Evolutionary conservation across 768 basidiomycete species (phyloP), one percentile per base, ranked within the genome.

Genomic region (Suillus discolor): DNA sequence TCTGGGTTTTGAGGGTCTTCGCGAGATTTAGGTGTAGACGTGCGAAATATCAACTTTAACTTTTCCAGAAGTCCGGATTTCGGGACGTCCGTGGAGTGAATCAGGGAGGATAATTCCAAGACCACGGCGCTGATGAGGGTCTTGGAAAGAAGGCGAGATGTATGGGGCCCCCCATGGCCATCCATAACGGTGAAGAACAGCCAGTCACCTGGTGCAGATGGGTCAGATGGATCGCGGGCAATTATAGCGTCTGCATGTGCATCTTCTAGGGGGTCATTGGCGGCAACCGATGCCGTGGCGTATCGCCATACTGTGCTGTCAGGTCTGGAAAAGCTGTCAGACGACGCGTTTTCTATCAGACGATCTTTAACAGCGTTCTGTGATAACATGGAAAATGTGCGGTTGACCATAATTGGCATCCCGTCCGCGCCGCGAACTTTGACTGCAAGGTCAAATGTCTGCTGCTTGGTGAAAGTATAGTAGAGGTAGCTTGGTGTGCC

Each of bases 231-330:
- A 71, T 92, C 88, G 45, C 89, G 82, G 68, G 84, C 75, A 59
- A 97, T 79, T 67, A 95, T 80, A 64, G 89, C 87, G 66, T 84
- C 83, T 4, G 92, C 86, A 68, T 89, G 85, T 31, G 94, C 89
- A 74, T 99, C 97, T 77, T 99, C 97, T 61, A 97, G 89, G 9
- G 95, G 93, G 66, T 91, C 87, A 72, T 99, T 99, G 4, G 94
- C 91, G 1, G 92, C 82, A 42, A 99, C 80, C 41, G 83, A 85
- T 20, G 93, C 92, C 4, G 91, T 96, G 57, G 89, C 84, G 77
- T 90, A 89, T 69, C 84, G 88, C 92, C 92, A 94, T 15, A 82
- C 77, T 62, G 86, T 78, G 20, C 89, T 87, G 41, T 81, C 81
- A 0, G 86, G 87, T 49, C 86, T 80, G 15, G 79, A 65, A 55